These are phyloP conservation scores for Lojkania enalia DNA, from an alignment of 2,329 filamentous ascomycete species.

Conservation along the genomic window DNA sequence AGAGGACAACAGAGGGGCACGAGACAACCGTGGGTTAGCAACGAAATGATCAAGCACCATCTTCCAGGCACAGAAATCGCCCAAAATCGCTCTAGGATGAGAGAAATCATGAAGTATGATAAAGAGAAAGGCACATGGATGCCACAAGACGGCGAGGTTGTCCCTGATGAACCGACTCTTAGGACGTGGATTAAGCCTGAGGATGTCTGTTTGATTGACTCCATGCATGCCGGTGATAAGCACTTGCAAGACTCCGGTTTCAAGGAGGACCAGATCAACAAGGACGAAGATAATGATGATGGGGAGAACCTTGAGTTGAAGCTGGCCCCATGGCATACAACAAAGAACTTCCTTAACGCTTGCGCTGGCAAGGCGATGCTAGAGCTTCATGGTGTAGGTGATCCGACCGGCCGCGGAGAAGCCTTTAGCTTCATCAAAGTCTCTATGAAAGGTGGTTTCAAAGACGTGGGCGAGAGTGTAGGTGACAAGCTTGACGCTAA, in stretches of 20 bases:
- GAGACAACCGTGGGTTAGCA: conserved; percentile 82
- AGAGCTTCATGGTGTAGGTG: conserved; percentile 88
- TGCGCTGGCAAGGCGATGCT: conserved; percentile 97
- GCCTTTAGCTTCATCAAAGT: conserved; percentile 98
- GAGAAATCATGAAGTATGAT: conserved; percentile 92
- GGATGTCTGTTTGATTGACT: conserved; percentile 90
- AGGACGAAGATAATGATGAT: conserved; percentile 64
- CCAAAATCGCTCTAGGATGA: conserved; percentile 94
- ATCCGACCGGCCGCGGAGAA: conserved; percentile 89
- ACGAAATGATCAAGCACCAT: conserved; percentile 63
- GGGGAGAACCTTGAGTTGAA: conserved; percentile 81
- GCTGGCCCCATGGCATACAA: conserved; percentile 94
- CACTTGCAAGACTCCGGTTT: conserved; percentile 91
- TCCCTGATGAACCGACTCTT: conserved; percentile 80
- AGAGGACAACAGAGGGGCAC: conserved; percentile 71
- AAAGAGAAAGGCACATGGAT: conserved; percentile 85
- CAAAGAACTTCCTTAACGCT: conserved; percentile 93
- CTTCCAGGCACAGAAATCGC: conserved; percentile 92
- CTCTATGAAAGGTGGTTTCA: conserved; percentile 98
- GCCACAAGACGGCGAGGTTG: conserved; percentile 68
- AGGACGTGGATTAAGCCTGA: conserved; percentile 91
- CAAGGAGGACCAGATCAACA: conserved; percentile 67
- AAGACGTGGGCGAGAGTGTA: conserved; percentile 84
- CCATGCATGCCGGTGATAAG: conserved; percentile 94
- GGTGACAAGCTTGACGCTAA: conserved; percentile 86